Evolutionary conservation across 2,329 filamentous ascomycete species (phyloP).

Genomic region (Knufia fluminis): DNA sequence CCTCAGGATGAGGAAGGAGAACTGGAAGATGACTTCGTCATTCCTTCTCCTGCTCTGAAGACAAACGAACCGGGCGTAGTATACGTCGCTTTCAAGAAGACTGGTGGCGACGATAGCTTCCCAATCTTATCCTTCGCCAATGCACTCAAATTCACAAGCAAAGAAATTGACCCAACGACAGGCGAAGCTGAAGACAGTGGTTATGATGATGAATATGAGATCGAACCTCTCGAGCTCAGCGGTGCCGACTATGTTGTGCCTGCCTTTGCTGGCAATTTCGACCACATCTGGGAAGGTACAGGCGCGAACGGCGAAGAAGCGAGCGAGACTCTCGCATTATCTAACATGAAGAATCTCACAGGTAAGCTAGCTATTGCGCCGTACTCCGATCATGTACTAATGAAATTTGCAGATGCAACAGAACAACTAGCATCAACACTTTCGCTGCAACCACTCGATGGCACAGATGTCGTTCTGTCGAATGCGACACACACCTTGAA

Average conservation of each 20-base stretch:
- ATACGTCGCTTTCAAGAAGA: constrained; percentile 88
- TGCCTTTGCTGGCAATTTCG: constrained; percentile 88
- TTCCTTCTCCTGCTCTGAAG: constrained; percentile 71
- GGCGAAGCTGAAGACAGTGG: constrained; percentile 82
- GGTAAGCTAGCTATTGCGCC: constrained; percentile 48
- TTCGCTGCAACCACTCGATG: constrained; percentile 86
- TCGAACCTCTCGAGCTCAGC: constrained; percentile 81
- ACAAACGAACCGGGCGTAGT: constrained; percentile 86
- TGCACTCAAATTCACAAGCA: constrained; percentile 90
- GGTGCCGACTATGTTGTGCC: constrained; percentile 93
- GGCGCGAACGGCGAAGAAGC: constrained; percentile 82
- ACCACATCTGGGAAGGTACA: constrained; percentile 89
- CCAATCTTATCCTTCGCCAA: constrained; percentile 79
- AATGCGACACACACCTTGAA: constrained; percentile 90
- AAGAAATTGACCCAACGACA: constrained; percentile 94
- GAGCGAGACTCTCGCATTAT: constrained; percentile 81
- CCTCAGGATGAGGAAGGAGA: constrained; percentile 64
- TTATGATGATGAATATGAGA: constrained; percentile 96
- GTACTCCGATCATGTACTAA: constrained; percentile 4
- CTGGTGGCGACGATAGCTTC: constrained; percentile 63
- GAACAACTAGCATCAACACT: constrained; percentile 80
- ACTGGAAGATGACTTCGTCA: constrained; percentile 79
- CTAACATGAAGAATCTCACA: constrained; percentile 81
- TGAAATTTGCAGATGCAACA: constrained; percentile 62
- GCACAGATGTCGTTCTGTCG: constrained; percentile 81